A percentile compares a stretch with the other conserved stretches of the same genome.
Conservation (phyloP, 1,139 yeast species). For the Taiozyma onychis region DNA sequence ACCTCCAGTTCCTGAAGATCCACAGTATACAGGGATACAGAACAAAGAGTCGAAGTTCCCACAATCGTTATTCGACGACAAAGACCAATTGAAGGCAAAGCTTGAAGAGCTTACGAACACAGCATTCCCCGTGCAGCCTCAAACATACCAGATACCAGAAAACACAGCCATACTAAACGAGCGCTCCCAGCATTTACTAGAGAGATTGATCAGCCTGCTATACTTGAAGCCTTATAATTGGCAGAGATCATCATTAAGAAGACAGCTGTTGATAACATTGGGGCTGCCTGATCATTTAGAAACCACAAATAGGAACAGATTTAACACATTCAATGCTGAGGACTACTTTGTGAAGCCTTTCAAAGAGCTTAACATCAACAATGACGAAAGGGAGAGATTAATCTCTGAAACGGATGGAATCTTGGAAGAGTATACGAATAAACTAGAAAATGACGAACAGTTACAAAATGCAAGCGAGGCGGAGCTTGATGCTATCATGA, state of each 20-base stretch:
- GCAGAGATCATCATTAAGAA: slow-evolving; percentile 52
- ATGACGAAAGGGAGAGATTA: slow-evolving; percentile 24
- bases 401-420: slow-evolving; percentile 32
- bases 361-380: slow-evolving; percentile 8
- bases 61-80: slow-evolving; percentile 11
- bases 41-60: slow-evolving; percentile 8
- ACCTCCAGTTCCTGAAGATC: slow-evolving; percentile 6
- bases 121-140: slow-evolving; percentile 12
- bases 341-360: slow-evolving; percentile 12
- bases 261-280: slow-evolving; percentile 46
- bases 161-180: slow-evolving; percentile 17
- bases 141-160: slow-evolving; percentile 4
- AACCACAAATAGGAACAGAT: slow-evolving; percentile 8
- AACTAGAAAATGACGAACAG: slow-evolving; percentile 13
- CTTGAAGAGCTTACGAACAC: slow-evolving; percentile 7
- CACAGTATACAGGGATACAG: neutral
- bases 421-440: slow-evolving; percentile 12
- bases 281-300: slow-evolving; percentile 50
- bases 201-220: slow-evolving; percentile 36
- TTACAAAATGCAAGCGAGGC: slow-evolving; percentile 15
- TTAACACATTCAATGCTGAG: slow-evolving; percentile 12
- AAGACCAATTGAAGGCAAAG: slow-evolving; percentile 5
- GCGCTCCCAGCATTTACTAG: slow-evolving; percentile 21
- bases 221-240: slow-evolving; percentile 49
- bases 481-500: slow-evolving; percentile 20